phyloP scores from a whole-genome alignment of 2,329 filamentous ascomycete species.

The Coniochaeta sp. region DNA sequence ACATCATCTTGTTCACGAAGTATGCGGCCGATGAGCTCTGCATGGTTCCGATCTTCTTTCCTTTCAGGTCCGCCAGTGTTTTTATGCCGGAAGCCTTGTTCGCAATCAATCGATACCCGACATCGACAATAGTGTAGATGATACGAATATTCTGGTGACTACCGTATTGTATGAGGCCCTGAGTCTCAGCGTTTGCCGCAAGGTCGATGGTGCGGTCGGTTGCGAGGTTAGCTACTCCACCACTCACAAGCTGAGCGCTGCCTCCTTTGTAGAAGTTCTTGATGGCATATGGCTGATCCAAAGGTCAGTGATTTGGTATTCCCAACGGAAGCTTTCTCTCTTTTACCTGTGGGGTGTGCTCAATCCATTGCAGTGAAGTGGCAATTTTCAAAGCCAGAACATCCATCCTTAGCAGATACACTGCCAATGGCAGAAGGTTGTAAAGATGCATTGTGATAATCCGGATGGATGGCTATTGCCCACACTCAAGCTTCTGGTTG shows the following conservation, averaged over 20 bases:
- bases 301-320: no score
- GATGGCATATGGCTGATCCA: conserved; percentile 14
- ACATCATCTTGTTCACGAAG: conserved; percentile 22
- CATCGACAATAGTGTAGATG: conserved; percentile 24
- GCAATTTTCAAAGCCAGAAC: conserved; percentile 8
- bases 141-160: conserved; percentile 22
- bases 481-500: no score
- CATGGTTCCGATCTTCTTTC: conserved; percentile 24
- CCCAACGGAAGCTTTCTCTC: no score
- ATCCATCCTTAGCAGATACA: not conserved
- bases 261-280: conserved; percentile 11
- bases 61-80: conserved; percentile 20
- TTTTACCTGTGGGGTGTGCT: conserved; percentile 8
- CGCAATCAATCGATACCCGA: conserved; percentile 25
- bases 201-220: conserved; percentile 20
- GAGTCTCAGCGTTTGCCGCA: conserved; percentile 26
- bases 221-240: conserved; percentile 23
- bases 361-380: conserved; percentile 9
- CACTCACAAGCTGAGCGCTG: conserved; percentile 17
- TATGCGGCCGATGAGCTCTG: conserved; percentile 23
- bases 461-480: no score
- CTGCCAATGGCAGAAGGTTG: not conserved
- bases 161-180: conserved; percentile 23
- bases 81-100: conserved; percentile 18
- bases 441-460: not conserved